These are phyloP conservation scores for Juncus effusus DNA, from an alignment of 176 grass and related monocot genomes.

Conservation along the genomic window DNA sequence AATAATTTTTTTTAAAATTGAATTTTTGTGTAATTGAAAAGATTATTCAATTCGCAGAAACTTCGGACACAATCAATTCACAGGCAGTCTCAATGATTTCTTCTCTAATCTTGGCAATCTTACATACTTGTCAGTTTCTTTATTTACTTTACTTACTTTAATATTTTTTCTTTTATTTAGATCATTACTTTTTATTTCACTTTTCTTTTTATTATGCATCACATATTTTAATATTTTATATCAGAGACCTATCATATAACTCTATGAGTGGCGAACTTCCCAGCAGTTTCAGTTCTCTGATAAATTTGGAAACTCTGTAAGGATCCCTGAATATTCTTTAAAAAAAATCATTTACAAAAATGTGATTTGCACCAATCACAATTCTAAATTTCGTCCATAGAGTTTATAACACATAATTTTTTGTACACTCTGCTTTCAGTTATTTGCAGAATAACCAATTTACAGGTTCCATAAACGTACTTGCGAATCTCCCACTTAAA, in stretches of 20 bases:
- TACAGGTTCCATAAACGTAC: slow-evolving; percentile 57
- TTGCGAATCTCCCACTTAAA: slow-evolving; percentile 61
- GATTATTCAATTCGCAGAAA: slow-evolving; percentile 46
- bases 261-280: slow-evolving; percentile 56
- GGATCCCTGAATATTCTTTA: slow-evolving; percentile 8
- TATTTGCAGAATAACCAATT: slow-evolving; percentile 86
- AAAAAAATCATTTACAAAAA: neutral
- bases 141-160: slow-evolving; percentile 23
- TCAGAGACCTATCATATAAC: slow-evolving; percentile 80
- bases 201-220: slow-evolving; percentile 11
- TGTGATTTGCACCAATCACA: neutral
- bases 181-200: neutral
- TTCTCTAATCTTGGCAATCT: slow-evolving; percentile 65
- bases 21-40: slow-evolving; percentile 11
- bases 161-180: neutral
- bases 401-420: neutral
- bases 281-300: slow-evolving; percentile 57
- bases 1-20: neutral
- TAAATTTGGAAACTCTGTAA: slow-evolving; percentile 71
- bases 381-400: neutral
- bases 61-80: slow-evolving; percentile 74
- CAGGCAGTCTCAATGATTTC: slow-evolving; percentile 45
- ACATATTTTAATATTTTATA: slow-evolving; percentile 15
- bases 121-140: slow-evolving; percentile 64
- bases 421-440: slow-evolving; percentile 23